Percentiles rank a stretch among this genome's conserved stretches.
phyloP scores from a whole-genome alignment of 331 rosid genomes.

The Stylosanthes scabra region DNA sequence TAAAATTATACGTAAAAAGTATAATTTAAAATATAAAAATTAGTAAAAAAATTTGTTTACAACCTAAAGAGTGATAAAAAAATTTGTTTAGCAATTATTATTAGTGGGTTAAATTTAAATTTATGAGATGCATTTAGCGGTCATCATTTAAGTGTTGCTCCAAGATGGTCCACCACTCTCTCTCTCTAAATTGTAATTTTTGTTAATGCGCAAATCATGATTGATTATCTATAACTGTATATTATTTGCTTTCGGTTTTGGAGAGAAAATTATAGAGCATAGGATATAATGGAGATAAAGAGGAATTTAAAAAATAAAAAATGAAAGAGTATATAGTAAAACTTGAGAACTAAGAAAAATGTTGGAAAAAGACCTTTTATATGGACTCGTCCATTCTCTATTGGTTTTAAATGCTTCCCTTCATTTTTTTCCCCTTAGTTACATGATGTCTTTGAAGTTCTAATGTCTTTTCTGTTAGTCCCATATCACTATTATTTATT shows the following conservation, averaged over 20 bases:
- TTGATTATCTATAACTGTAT: background rate
- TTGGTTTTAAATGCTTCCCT: background rate
- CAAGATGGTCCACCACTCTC: background rate
- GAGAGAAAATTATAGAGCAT: background rate
- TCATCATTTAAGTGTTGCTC: background rate
- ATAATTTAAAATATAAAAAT: too few species aligned
- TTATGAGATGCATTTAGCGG: background rate
- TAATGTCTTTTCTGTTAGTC: too few species aligned
- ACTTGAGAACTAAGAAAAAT: constrained; percentile 21
- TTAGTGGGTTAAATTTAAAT: background rate
- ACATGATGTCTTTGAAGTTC: too few species aligned
- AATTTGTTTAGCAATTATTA: background rate
- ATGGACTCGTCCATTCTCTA: background rate
- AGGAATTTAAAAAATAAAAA: too few species aligned
- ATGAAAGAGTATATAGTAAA: background rate
- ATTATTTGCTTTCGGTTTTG: background rate
- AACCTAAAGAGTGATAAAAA: too few species aligned
- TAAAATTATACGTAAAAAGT: too few species aligned
- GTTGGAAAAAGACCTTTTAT: constrained; percentile 2
- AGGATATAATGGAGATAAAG: background rate
- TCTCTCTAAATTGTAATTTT: background rate
- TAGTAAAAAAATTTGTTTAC: too few species aligned
- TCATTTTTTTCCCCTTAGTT: background rate
- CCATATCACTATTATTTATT: too few species aligned
- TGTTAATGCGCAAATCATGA: background rate